Percentiles rank a stretch among this genome's conserved stretches.
phyloP scores from a whole-genome alignment of 2,329 filamentous ascomycete genomes.

The Fusarium pseudoanthophilum region DNA sequence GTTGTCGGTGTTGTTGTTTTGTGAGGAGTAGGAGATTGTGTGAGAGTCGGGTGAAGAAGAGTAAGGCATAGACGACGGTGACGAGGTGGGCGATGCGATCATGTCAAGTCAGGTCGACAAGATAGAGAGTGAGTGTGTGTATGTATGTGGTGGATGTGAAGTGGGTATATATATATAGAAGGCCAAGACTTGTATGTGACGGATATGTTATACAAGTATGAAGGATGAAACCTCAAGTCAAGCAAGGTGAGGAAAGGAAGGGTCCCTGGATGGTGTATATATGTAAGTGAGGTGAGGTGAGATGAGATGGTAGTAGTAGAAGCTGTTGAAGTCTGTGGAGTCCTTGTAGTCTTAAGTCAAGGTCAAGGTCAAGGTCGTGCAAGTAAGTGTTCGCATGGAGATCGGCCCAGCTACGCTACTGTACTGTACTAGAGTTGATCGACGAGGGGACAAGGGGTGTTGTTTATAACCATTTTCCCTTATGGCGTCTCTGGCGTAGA shows the following conservation, averaged over 20 bases:
- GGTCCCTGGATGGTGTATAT: conserved; percentile 35
- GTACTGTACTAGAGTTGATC: conserved; percentile 42
- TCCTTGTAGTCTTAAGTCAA: conserved; percentile 32
- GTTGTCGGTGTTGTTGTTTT: conserved; percentile 31
- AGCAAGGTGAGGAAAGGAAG: background rate
- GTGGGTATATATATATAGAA: conserved; percentile 23
- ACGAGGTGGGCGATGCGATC: conserved; percentile 21
- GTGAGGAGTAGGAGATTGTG: conserved; percentile 8
- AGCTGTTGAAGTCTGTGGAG: conserved; percentile 40
- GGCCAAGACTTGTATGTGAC: conserved; percentile 24
- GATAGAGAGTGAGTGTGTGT: background rate
- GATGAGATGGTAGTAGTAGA: conserved; percentile 20
- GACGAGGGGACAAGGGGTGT: conserved; percentile 38
- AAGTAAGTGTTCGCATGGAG: conserved; percentile 46
- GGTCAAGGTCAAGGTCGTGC: conserved; percentile 20
- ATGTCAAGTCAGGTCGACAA: conserved; percentile 34
- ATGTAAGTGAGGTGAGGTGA: conserved; percentile 35
- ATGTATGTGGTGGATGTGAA: conserved; percentile 9
- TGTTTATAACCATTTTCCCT: conserved; percentile 35
- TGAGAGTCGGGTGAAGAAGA: conserved; percentile 18
- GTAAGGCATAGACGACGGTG: conserved; percentile 24
- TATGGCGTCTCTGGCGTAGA: conserved; percentile 31
- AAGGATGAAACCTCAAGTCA: conserved; percentile 1
- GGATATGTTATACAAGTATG: conserved; percentile 22
- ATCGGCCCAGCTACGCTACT: conserved; percentile 39